Evolutionary conservation across 2,329 filamentous ascomycete species (phyloP), one percentile per base, ranked within the genome.

Genomic region (Colletotrichum chrysophilum): DNA sequence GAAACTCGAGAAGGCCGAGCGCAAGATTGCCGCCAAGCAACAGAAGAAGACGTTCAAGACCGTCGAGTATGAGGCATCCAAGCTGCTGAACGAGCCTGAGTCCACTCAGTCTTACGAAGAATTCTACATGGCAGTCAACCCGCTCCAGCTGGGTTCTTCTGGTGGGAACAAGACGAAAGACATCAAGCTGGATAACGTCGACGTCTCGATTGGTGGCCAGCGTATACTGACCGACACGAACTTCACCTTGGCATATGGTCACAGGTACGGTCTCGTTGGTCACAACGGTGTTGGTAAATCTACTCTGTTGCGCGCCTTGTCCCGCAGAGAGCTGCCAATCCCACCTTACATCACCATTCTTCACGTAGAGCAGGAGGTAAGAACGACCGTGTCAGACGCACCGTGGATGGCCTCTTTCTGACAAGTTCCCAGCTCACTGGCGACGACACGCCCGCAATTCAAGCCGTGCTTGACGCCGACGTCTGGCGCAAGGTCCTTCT

Each of bases 41-140:
- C 97, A 96, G 87, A 98, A 98, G 89, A 99, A 99, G 89, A 92
- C 93, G 43, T 98, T 97, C 93, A 98, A 98, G 90, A 98, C 94
- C 71, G 97, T 99, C 80, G 95, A 98, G 86, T 99, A 99, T 84
- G 97, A 99, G 87, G 95, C 97, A 1, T 98, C 97, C 14, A 93
- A 93, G 79, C 89, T 99, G 79, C 92, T 99, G 79, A 94, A 97
- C 82, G 92, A 95, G 85, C 90, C 95, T 5, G 94, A 96, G 80
- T 91, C 93, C 80, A 89, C 96, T 14, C 94, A 98, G 89, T 97
- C 95, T 55, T 99, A 99, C 84, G 97, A 99, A 86, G 97, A 99
- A 84, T 98, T 99, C 87, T 99, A 98, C 91, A 98, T 99, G 97
- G 94, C 95, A 70, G 97, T 99, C 88, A 99, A 99, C 85, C 97